These are phyloP conservation scores for Auricularia cornea DNA, from an alignment of 768 basidiomycete genomes.

Conservation along the genomic window DNA sequence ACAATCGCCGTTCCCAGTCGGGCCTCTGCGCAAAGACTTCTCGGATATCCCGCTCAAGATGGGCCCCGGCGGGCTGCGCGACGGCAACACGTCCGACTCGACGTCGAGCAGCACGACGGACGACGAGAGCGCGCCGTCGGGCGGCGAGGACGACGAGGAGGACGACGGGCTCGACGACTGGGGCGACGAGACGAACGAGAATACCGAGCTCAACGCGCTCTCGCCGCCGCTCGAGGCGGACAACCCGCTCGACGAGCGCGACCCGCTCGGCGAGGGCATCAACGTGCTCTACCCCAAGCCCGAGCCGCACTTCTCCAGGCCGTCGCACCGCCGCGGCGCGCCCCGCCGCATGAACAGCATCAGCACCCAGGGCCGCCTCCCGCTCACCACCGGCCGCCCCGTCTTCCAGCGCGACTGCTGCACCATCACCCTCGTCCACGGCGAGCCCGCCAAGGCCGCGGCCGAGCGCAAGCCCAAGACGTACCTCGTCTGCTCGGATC, in stretches of 20 bases:
- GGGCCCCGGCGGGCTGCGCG: not conserved
- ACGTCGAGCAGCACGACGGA: not conserved
- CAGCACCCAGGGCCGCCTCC: constrained; percentile 47
- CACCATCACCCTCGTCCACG: constrained; percentile 82
- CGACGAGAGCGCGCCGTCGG: constrained; percentile 7
- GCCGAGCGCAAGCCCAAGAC: constrained; percentile 47
- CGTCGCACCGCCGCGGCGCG: constrained; percentile 22
- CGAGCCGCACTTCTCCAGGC: constrained; percentile 49
- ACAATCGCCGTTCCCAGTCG: not conserved
- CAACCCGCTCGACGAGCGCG: constrained; percentile 28
- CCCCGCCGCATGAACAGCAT: constrained; percentile 3
- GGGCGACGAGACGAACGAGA: constrained; percentile 68
- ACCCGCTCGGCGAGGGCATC: constrained; percentile 87
- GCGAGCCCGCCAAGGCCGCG: constrained; percentile 53
- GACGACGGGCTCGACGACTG: constrained; percentile 43
- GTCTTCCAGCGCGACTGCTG: constrained; percentile 87
- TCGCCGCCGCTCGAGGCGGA: constrained; percentile 20
- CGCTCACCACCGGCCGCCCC: constrained; percentile 64
- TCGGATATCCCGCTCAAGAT: not conserved
- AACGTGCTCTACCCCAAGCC: constrained; percentile 52
- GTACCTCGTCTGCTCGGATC: constrained; percentile 89
- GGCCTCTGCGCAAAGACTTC: not conserved
- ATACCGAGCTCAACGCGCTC: constrained; percentile 78
- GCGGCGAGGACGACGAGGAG: constrained; percentile 46
- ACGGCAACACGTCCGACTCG: constrained; percentile 14